Evolutionary conservation across 2,329 filamentous ascomycete species (phyloP).

Genomic region (Aureobasidium sp.): DNA sequence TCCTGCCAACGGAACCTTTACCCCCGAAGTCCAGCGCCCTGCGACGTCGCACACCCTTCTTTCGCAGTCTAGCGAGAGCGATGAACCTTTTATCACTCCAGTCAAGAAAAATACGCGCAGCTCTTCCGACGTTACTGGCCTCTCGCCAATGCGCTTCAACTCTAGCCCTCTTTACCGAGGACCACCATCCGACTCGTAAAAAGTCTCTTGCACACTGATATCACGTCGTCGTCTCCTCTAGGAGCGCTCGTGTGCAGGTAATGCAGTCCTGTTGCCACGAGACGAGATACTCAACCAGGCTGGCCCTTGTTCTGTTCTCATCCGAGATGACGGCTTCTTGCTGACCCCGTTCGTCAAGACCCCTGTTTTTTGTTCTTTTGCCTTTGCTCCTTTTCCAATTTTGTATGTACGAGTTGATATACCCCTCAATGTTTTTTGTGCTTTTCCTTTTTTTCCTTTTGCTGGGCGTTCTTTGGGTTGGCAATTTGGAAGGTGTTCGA

Average conservation of each 20-base stretch:
- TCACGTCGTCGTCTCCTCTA: background rate
- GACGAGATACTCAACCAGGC: background rate
- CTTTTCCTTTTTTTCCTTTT: background rate
- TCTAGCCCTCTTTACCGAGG: background rate
- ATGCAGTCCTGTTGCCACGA: background rate
- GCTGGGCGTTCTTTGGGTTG: background rate
- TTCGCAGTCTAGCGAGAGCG: conserved; percentile 12
- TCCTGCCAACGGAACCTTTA: conserved; percentile 26
- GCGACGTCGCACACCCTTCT: conserved; percentile 12
- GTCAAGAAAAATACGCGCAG: conserved; percentile 9
- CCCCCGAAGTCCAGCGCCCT: conserved; percentile 12
- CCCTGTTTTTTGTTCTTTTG: background rate
- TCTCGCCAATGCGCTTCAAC: conserved; percentile 10
- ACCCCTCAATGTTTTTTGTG: conserved; percentile 8
- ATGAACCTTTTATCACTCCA: conserved; percentile 9
- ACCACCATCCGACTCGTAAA: conserved; percentile 1
- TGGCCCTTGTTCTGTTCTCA: background rate
- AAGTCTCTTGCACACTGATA: background rate
- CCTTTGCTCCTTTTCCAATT: background rate
- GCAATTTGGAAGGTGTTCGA: background rate
- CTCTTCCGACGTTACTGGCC: conserved; percentile 8
- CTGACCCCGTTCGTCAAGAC: background rate
- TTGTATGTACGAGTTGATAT: conserved; percentile 12
- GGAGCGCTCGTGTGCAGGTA: background rate
- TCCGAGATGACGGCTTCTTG: background rate